phyloP scores from a whole-genome alignment of 129 eudicot species.

The Centella asiatica region DNA sequence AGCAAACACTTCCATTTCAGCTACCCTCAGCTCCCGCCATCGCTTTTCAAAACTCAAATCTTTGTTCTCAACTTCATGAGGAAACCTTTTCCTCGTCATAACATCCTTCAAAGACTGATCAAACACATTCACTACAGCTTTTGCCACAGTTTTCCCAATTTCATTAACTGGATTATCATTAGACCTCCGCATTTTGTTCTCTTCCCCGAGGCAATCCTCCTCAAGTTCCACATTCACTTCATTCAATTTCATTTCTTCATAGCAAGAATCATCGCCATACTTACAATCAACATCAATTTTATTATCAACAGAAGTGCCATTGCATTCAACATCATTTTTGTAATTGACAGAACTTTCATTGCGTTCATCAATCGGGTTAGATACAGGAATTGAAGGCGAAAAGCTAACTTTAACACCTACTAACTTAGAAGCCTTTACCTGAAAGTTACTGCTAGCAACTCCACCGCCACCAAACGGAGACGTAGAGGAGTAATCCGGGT shows the following conservation, averaged over 20 bases:
- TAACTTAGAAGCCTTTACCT: slow-evolving; percentile 11
- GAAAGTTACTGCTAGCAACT: not conserved
- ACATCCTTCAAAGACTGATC: slow-evolving; percentile 51
- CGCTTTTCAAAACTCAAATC: slow-evolving; percentile 30
- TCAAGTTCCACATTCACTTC: slow-evolving; percentile 38
- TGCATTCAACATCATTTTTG: not conserved
- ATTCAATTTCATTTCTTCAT: slow-evolving; percentile 25
- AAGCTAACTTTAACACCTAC: slow-evolving; percentile 34
- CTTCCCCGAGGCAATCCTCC: slow-evolving; percentile 3
- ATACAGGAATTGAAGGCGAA: slow-evolving; percentile 24
- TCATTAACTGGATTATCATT: slow-evolving; percentile 4
- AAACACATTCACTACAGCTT: slow-evolving; percentile 36
- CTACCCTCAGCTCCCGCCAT: slow-evolving; percentile 53
- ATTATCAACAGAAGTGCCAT: not conserved
- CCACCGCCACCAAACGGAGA: slow-evolving; percentile 23
- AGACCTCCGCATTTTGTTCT: slow-evolving; percentile 1
- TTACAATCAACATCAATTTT: slow-evolving; percentile 1
- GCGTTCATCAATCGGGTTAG: slow-evolving; percentile 4
- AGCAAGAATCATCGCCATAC: not conserved
- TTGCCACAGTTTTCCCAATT: slow-evolving; percentile 27
- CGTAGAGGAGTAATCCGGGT: slow-evolving; percentile 29
- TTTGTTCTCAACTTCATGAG: slow-evolving; percentile 2
- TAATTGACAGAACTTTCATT: not conserved
- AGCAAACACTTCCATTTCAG: slow-evolving; percentile 57
- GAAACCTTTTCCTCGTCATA: slow-evolving; percentile 20